Evolutionary conservation across 164 flowering plant species (phyloP).

Genomic region (Akebia trifoliata): DNA sequence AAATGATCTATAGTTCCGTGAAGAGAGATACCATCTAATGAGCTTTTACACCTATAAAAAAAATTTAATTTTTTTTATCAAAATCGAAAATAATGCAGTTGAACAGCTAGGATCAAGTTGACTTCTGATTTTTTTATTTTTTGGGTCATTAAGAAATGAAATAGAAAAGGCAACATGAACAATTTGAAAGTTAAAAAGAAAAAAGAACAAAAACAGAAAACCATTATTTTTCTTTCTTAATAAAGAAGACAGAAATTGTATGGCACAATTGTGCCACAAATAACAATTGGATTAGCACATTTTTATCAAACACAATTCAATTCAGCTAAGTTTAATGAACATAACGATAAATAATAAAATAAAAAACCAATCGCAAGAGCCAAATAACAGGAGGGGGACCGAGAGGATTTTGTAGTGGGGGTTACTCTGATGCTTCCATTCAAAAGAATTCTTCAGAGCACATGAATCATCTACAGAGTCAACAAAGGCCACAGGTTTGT

Average conservation of each 20-base stretch:
- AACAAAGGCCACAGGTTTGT: not conserved
- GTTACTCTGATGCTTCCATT: not conserved
- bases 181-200: not conserved
- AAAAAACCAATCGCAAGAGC: not conserved
- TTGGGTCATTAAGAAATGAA: not conserved
- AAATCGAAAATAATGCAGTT: no score
- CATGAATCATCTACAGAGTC: not conserved
- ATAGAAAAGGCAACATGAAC: not conserved
- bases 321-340: not conserved
- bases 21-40: no score
- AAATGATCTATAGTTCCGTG: no score
- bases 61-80: no score
- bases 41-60: no score
- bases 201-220: not conserved
- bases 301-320: constrained; percentile 4
- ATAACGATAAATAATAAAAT: not conserved
- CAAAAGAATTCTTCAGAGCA: not conserved
- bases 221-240: not conserved
- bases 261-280: not conserved
- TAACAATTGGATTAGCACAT: constrained; percentile 11
- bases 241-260: not conserved
- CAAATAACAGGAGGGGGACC: no score
- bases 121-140: no score
- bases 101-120: no score
- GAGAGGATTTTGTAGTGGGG: not conserved